Base-by-base conservation (phyloP, 805 yeast species). In the Ogataea saltuana region DNA sequence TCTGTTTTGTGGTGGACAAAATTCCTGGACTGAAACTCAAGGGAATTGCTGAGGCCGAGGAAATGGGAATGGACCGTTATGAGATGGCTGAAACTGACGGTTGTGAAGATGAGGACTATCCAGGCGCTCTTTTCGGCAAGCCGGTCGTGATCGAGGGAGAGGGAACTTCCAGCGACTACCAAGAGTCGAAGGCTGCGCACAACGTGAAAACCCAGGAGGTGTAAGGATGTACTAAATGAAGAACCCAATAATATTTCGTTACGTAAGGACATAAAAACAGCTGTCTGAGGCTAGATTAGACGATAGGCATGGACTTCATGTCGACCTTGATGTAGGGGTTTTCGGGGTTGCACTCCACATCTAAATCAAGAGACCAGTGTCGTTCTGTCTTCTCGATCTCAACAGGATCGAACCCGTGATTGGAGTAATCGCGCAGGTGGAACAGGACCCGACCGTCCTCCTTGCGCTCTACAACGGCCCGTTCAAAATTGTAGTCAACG, bases 321-420 rank as follows among this genome's bases (percentile, higher is more conserved):
- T 79, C 83, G 18, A 83, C 81, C 45, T 74, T 80, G 42, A 83
- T 83, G 63, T 75, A 60, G 7, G 90, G 85, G 58, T 72, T 76
- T 50, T 81, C 81, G 45, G 80, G 80, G 61, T 76, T 79, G 61
- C 88, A 81, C 50, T 71, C 76, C 40, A 83, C 82, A 41, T 72
- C 76, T 57, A 83, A 74, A 51, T 77, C 78, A 48, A 83, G 69
- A 51, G 71, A 78, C 77, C 84, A 83, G 55, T 76, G 81, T 54
- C 83, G 75, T 51, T 72, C 60, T 29, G 35, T 26, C 33, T 33
- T 39, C 45, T 56, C 65, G 52, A 58, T 41, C 40, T 65, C 65
- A 32, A 69, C 70, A 42, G 66, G 65, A 17, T 57, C 52, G 49
- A 72, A 72, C 4, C 81, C 81, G 52, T 79, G 82, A 55, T 73